These are phyloP conservation scores for Chlamydomonas reinhardtii DNA, from an alignment of 163 green algal genomes.

Conservation along the genomic window DNA sequence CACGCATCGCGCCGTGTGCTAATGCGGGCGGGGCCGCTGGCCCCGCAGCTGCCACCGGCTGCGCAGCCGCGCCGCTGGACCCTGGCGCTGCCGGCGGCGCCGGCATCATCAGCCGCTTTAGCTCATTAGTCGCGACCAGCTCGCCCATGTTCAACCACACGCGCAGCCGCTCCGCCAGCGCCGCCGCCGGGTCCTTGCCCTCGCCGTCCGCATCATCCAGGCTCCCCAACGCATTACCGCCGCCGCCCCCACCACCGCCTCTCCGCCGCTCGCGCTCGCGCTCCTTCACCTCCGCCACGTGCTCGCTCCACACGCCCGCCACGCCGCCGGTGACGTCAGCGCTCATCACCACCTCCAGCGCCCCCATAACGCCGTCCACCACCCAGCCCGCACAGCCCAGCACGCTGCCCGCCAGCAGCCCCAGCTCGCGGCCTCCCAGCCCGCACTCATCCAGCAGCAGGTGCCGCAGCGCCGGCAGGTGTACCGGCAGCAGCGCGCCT, in stretches of 20 bases:
- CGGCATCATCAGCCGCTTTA: too few relatives aligned
- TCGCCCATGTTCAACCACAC: neutral
- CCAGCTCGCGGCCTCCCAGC: constrained; percentile 22
- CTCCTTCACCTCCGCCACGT: neutral
- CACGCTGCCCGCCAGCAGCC: constrained; percentile 20
- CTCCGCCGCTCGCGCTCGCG: neutral
- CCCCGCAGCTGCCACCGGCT: neutral
- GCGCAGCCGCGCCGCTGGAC: too few relatives aligned
- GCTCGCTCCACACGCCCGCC: neutral
- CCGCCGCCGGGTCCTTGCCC: neutral
- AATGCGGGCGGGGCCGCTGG: neutral
- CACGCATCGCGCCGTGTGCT: too few relatives aligned
- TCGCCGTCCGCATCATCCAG: neutral
- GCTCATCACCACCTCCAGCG: neutral
- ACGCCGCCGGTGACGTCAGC: neutral
- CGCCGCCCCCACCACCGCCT: neutral
- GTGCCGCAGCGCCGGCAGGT: constrained; percentile 25
- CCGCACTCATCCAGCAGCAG: constrained; percentile 43
- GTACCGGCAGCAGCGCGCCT: constrained; percentile 25
- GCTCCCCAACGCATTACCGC: too few relatives aligned
- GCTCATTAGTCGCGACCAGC: neutral
- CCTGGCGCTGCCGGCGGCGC: too few relatives aligned
- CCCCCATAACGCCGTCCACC: neutral
- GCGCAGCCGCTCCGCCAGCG: constrained; percentile 1
- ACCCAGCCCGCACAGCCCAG: constrained; percentile 35